Evolutionary conservation across 805 yeast species (phyloP), one percentile per base, ranked within the genome.

Genomic region (Myxozyma melibiosi): DNA sequence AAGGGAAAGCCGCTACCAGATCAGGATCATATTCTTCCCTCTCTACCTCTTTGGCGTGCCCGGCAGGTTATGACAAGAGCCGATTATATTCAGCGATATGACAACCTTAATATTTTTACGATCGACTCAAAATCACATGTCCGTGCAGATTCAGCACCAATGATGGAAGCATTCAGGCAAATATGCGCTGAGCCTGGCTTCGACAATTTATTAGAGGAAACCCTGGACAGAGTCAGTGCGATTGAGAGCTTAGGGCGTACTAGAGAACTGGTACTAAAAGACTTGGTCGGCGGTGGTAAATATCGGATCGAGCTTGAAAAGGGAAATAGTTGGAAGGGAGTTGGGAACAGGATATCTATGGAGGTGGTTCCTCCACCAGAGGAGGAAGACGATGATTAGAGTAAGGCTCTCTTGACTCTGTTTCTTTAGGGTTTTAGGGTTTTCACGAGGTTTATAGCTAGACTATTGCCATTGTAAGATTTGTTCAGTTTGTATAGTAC

Each of bases 91-190:
- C 88, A 87, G 65, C 73, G 69, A 25, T 86, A 85, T 68, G 96
- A 88, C 68, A 83, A 86, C 62, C 72, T 88, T 63, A 88, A 88
- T 69, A 81, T 88, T 27, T 88, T 88, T 71, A 86, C 95, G 1
- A 82, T 88, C 52, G 94, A 88, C 71, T 81, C 88, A 0, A 79
- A 81, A 55, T 83, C 89, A 0, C 65, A 71, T 27, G 96, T 88
- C 2, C 74, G 86, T 34, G 92, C 96, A 0, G 96, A 88, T 69
- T 83, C 89, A 7, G 86, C 86, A 2, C 91, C 92, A 1, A 88
- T 88, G 95, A 86, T 88, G 95, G 79, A 91, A 64, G 95, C 92
- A 4, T 88, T 88, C 68, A 82, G 86, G 57, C 95, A 88, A 67
- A 85, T 88, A 50, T 84, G 85, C 1, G 73, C 81, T 2, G 84